Evolutionary conservation across 2,329 filamentous ascomycete species (phyloP), one percentile per base, ranked within the genome.

Genomic region (Pseudogymnoascus pannorum): DNA sequence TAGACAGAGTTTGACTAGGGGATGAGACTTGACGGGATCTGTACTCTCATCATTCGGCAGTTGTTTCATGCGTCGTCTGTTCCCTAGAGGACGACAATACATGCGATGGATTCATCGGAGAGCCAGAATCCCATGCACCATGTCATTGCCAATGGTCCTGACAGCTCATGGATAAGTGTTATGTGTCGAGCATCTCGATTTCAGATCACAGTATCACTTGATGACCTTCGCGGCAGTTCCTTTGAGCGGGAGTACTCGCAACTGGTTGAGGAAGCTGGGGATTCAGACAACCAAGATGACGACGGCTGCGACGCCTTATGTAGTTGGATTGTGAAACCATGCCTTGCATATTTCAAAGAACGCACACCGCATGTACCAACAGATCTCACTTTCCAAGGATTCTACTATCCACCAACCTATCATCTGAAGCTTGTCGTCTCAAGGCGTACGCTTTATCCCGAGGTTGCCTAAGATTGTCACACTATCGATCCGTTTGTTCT

Each of bases 341-440:
- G 63, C 59, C 20, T 64, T 64, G 31, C 61, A 59, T 63, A 60
- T 59, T 64, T 63, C 35, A 57, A 61, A 61, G 59, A 64, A 22
- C 35, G 14, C 54, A 61, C 63, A 61, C 36, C 4, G 29, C 20
- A 63, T 57, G 59, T 63, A 31, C 61, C 42, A 16, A 58, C 61
- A 59, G 59, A 64, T 48, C 29, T 64, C 59, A 63, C 63, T 38
- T 63, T 63, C 44, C 26, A 63, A 61, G 61, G 31, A 18, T 64
- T 61, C 58, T 63, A 63, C 57, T 61, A 26, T 33, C 63, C 59
- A 60, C 59, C 61, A 26, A 61, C 61, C 24, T 57, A 64, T 63
- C 63, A 64, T 60, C 44, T 61, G 59, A 61, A 60, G 61, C 61
- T 64, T 24, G 40, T 61, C 44, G 59, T 63, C 51, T 61, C 40